A percentile compares a stretch with the other conserved stretches of the same genome.
phyloP scores from a whole-genome alignment of 352 stramenopile genomes.

The Globisporangium paroecandrum region DNA sequence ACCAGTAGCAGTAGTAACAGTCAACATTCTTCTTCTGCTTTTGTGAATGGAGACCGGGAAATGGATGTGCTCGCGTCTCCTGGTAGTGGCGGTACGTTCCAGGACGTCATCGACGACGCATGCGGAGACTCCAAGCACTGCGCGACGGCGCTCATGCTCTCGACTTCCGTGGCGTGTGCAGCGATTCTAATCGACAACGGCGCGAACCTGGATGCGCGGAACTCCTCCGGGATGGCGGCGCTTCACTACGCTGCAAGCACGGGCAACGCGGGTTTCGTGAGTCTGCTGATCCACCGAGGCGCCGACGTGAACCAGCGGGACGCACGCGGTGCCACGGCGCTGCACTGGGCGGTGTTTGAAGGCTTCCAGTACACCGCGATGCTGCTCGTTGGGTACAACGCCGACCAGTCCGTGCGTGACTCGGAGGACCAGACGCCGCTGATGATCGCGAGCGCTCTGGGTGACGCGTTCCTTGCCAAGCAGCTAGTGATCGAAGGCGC shows the following conservation, averaged over 20 bases:
- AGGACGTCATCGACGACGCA: conserved; percentile 44
- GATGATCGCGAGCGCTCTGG: conserved; percentile 80
- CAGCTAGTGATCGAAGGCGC: conserved; percentile 81
- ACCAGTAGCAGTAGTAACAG: conserved; percentile 3
- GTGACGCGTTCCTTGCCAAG: conserved; percentile 77
- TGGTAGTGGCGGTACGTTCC: conserved; percentile 15
- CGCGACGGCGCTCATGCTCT: conserved; percentile 75
- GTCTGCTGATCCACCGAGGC: conserved; percentile 52
- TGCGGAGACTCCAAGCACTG: conserved; percentile 69
- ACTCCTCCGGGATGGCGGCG: conserved; percentile 77
- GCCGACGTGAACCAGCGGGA: conserved; percentile 73
- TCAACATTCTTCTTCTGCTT: not conserved
- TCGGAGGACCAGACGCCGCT: conserved; percentile 73
- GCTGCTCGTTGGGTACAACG: conserved; percentile 47
- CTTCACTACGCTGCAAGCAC: conserved; percentile 81
- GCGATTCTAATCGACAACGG: conserved; percentile 48
- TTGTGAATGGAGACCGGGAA: conserved; percentile 12
- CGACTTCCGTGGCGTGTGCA: conserved; percentile 63
- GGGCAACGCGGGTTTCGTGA: conserved; percentile 71
- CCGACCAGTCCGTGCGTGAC: conserved; percentile 50
- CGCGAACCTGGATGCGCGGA: conserved; percentile 47
- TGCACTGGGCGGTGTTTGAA: conserved; percentile 85
- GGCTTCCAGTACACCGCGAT: conserved; percentile 83
- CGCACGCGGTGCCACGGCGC: conserved; percentile 57
- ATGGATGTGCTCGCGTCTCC: conserved; percentile 8